Base-by-base conservation (phyloP, 768 basidiomycete genomes). In the Collybiopsis luxurians region DNA sequence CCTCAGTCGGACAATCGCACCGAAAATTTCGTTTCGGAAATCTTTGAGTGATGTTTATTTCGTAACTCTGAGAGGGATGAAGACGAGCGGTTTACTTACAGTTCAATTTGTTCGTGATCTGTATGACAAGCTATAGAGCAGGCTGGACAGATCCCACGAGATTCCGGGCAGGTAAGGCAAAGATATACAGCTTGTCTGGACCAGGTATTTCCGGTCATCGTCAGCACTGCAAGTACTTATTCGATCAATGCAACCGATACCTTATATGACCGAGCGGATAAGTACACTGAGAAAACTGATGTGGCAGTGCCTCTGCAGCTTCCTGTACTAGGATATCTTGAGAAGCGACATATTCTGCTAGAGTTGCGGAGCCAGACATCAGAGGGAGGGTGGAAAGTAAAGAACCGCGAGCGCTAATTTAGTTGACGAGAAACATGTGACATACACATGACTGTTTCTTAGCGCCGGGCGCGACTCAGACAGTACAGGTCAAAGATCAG, bases 81-180 rank as follows among this genome's bases (percentile, higher is more conserved):
- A 24, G 2, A 43, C 30, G 47, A 31, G 38, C 38, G 57, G 26
- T 44, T 23, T 13, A 45, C 78, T 66, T 60, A 81, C 79, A 94
- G 78, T 69, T 94, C 92, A 51, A 93, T 69, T 67, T 94, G 92
- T 64, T 93, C 87, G 69, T 92, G 90, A 67, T 90, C 78, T 13
- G 89, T 89, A 66, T 95, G 92, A 66, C 92, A 95, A 23, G 91
- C 89, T 51, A 93, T 80, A 27, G 89, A 91, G 71, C 92, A 95
- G 6, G 92, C 87, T 15, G 88, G 82, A 62, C 92, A 93, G 56
- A 93, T 75, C 19, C 90, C 90, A 54, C 83, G 82, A 21, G 79
- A 76, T 51, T 78, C 77, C 23, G 80, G 76, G 66, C 92, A 95
- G 1, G 89, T 86, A 9, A 85, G 70, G 65, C 92, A 95, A 53